Base-by-base conservation (phyloP, 768 basidiomycete genomes). In the Lactarius hengduanensis region DNA sequence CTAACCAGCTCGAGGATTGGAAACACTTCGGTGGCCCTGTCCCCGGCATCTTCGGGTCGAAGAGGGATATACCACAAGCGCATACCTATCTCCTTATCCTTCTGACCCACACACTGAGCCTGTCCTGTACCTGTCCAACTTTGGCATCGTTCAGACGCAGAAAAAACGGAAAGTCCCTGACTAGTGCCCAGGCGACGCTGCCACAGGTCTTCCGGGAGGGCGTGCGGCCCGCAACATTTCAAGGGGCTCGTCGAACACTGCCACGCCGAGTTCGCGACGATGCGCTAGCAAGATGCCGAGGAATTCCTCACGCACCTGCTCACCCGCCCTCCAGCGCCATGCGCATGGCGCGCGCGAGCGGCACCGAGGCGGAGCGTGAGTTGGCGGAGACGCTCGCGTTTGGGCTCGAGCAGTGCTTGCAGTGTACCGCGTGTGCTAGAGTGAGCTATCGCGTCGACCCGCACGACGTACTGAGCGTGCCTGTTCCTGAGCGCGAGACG, bases 201-300 rank as follows among this genome's bases (percentile, higher is more conserved):
- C 13, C 73, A 10, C 83, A 85, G 0, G 80, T 84, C 6, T 95
- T 92, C 79, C 96, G 98, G 74, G 85, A 84, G 28, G 96, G 97
- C 0, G 75, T 98, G 47, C 84, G 84, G 50, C 97, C 96, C 0
- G 80, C 81, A 1, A 86, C 85, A 69, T 94, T 32, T 98, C 81
- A 98, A 98, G 76, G 79, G 86, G 5, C 83, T 98, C 10, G 85
- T 98, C 41, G 95, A 96, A 3, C 92, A 90, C 70, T 94, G 93
- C 1, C 96, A 98, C 72, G 85, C 84, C 38, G 96, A 98, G 77
- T 98, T 98, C 72, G 81, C 90, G 41, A 98, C 96, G 56, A 98
- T 98, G 95, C 83, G 86, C 60, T 96, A 99, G 76, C 97, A 98
- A 74, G 97, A 99, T 72, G 87, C 95, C 8, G 94, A 96, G 73